Evolutionary conservation across 164 flowering plant species (phyloP).

Genomic region (Echeveria elegans): DNA sequence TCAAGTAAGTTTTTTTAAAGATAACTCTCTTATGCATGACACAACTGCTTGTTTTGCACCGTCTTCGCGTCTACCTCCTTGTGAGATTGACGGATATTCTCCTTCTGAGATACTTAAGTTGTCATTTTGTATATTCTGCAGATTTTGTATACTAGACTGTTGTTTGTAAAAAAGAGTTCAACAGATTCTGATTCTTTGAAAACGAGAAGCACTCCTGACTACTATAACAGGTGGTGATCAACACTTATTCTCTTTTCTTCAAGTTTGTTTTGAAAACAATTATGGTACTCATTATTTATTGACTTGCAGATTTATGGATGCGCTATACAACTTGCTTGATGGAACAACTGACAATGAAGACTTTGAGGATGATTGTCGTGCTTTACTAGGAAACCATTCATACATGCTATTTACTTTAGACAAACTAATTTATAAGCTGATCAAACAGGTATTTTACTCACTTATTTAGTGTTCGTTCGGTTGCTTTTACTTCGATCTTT

Average conservation of each 20-base stretch:
- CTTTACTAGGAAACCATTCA: conserved; percentile 83
- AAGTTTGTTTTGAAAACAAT: neutral
- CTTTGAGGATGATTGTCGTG: conserved; percentile 95
- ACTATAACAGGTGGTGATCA: conserved; percentile 33
- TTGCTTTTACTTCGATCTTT: neutral
- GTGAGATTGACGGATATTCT: neutral
- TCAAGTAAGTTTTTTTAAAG: conserved; percentile 7
- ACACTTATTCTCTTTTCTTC: neutral
- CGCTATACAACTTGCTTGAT: conserved; percentile 73
- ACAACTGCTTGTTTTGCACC: neutral
- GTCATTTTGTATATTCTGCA: conserved; percentile 9
- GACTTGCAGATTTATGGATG: conserved; percentile 63
- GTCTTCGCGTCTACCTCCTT: neutral
- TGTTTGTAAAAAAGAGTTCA: conserved; percentile 40
- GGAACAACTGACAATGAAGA: conserved; percentile 87
- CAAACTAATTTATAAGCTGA: conserved; percentile 81
- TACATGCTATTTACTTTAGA: conserved; percentile 92
- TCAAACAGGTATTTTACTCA: conserved; percentile 67
- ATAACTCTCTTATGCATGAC: neutral
- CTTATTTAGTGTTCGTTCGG: neutral
- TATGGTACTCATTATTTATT: neutral
- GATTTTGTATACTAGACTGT: conserved; percentile 41
- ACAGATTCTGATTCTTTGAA: conserved; percentile 26
- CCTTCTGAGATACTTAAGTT: neutral
- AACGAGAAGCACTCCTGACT: conserved; percentile 30